Evolutionary conservation across 768 basidiomycete genomes (phyloP), one percentile per base, ranked within the genome.

Genomic region (Harrya chromipes): DNA sequence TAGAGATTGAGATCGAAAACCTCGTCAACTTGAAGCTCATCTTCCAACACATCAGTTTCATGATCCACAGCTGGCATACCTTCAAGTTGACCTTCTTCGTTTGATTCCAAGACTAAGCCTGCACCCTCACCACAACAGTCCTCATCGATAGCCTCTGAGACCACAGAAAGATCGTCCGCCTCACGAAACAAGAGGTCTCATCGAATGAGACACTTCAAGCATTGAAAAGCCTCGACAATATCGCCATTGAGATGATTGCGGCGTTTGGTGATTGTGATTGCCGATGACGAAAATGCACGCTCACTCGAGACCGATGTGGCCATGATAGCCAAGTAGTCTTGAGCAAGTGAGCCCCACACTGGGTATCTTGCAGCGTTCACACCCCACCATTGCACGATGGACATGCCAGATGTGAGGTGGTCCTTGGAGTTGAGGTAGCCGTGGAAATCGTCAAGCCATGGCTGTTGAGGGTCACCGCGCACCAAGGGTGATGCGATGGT

Each of bases 281-380:
- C 39, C 13, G 23, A 8, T 23, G 39, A 20, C 13, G 69, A 77
- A 48, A 77, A 76, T 6, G 70, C 72, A 9, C 60, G 61, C 53
- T 75, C 69, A 57, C 68, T 70, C 4, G 72, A 73, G 9, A 74
- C 71, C 1, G 57, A 61, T 12, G 66, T 60, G 9, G 69, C 67
- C 69, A 73, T 72, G 21, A 76, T 65, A 2, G 70, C 41, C 9
- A 75, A 62, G 23, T 70, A 69, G 47, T 75, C 72, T 8, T 55
- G 50, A 9, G 73, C 70, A 2, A 74, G 59, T 0, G 68, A 69
- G 0, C 65, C 66, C 71, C 70, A 74, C 1, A 62, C 60, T 3
- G 65, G 70, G 50, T 67, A 68, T 2, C 57, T 50, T 4, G 33
- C 24, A 5, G 57, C 40, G 54, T 72, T 68, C 1, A 74, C 65